These are phyloP conservation scores for Clonostachys rhizophaga DNA, from an alignment of 2,329 filamentous ascomycete genomes.

Conservation along the genomic window DNA sequence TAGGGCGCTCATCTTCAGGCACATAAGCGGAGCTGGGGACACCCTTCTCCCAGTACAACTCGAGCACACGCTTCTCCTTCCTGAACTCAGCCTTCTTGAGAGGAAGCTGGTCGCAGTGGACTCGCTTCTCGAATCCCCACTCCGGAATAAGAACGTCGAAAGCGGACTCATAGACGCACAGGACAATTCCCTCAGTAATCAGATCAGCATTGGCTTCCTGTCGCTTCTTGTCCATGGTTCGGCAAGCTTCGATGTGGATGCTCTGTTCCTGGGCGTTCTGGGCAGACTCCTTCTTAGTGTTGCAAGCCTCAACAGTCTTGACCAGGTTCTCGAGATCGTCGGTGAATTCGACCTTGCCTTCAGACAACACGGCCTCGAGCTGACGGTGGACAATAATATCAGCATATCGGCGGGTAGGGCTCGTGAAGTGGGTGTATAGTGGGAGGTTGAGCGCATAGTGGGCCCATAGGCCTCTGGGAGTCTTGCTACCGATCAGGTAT, in stretches of 20 bases:
- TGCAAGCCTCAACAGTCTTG: conserved; percentile 93
- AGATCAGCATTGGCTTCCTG: conserved; percentile 85
- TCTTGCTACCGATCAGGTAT: conserved; percentile 84
- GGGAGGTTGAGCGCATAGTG: conserved; percentile 93
- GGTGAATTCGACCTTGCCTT: conserved; percentile 75
- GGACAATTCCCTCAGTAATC: conserved; percentile 90
- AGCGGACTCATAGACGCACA: conserved; percentile 97
- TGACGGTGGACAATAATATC: conserved; percentile 96
- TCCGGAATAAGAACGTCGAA: conserved; percentile 98
- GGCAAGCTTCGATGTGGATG: conserved; percentile 96
- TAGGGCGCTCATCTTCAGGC: conserved; percentile 93
- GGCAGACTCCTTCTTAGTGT: conserved; percentile 98
- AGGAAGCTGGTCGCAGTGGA: conserved; percentile 96
- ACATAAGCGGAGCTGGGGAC: conserved; percentile 94
- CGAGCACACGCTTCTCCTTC: conserved; percentile 89
- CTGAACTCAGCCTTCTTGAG: conserved; percentile 99
- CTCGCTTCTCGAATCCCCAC: conserved; percentile 98
- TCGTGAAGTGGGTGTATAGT: conserved; percentile 95
- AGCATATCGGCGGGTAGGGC: conserved; percentile 88
- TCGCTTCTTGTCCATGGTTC: conserved; percentile 88
- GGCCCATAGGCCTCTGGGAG: conserved; percentile 69
- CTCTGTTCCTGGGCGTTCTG: conserved; percentile 98
- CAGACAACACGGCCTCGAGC: conserved; percentile 79
- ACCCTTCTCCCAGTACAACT: conserved; percentile 99
- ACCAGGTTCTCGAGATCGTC: conserved; percentile 85